Base-by-base conservation (phyloP, 2,329 filamentous ascomycete species). In the Venturia carpophila region DNA sequence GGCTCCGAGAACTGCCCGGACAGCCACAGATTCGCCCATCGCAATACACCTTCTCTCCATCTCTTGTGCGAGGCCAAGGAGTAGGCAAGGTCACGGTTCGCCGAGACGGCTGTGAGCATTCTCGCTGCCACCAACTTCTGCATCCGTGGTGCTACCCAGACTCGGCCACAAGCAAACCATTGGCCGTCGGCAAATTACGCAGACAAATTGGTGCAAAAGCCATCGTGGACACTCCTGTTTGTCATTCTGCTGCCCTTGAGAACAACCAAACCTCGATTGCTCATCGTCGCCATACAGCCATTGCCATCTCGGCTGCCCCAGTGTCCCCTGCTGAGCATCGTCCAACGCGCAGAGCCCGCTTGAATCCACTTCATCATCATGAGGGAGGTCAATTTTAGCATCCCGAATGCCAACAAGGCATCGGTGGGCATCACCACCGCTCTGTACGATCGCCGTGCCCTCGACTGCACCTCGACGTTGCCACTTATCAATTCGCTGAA, bases 331-430 rank as follows among this genome's bases (percentile, higher is more conserved):
- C 43, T 24, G 52, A 45, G 43, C 17, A 55, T 43, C 37, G 39
- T 60, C 45, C 10, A 30, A 58, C 34, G 30, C 70, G 43, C 7
- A 55, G 6, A 30, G 6, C 27, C 24, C n/a, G 27, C 62, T 19
- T 55, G 41, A 30, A 66, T 24, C 7, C 17, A 58, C 52, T 34
- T 58, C 52, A 37, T 74, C 84, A 93, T 77, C 79, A 99, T 99
- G 94, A 91, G 94, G 82, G 94, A 99, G 85, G 92, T 96, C 80
- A 97, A 97, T 79, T 97, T 97, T 80, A 97, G 92, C 80, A 97
- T 97, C 76, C 93, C 94, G 64, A 97, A 94, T 83, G 92, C 95
- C 84, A 97, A 97, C 80, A 97, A 97, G 88, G 94, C 94, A 73
- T 96, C 93, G 66, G 92, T 96, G 74, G 93, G 93, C 79, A 99